Base-by-base conservation (phyloP, 1,284 basidiomycete species). In the Sphagnurus paluster region DNA sequence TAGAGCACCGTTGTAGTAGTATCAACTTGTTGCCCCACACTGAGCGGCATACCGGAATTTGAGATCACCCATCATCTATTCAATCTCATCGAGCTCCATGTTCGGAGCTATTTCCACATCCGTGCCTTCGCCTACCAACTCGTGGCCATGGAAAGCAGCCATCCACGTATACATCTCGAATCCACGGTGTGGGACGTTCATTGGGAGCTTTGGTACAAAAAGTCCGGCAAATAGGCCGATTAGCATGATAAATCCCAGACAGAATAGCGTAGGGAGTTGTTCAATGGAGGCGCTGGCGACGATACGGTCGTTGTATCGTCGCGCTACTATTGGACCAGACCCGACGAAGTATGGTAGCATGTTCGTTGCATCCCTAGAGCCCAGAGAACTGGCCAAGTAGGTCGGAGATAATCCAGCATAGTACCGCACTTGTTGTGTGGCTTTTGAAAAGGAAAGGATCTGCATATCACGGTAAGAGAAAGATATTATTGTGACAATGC, bases 301-400 rank as follows among this genome's bases (percentile, higher is more conserved):
- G 3, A 65, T 53, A 11, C 42, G 36, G 44, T 72, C 69, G 2
- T 52, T 42, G 46, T 65, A 71, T n/a, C 47, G 52, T 21, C 65
- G 57, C 14, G 69, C 68, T 8, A 71, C 55, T 24, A 59, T 55
- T 14, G 59, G 46, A 0, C 62, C 66, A 4, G 67, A 62, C 1
- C 73, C 72, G 2, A 59, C 61, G n/a, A 75, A 65, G 56, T 71
- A 73, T 1, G 70, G 68, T 1, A 74, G 62, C 8, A 72, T 55
- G 46, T 71, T 69, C 23, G 56, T 61, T 0, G 70, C 67, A 41
- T 72, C 72, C 2, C 67, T 65, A 14, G 62, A 40, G 10, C 62
- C 69, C 2, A 67, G 65, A 21, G 64, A 59, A 43, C 59, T 52
- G 5, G 63, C 65, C 32, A 70, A 69, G n/a, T 49, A 50, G 0